Evolutionary conservation across 495 filamentous ascomycete species (phyloP).

Genomic region (Daldinia caldariorum): DNA sequence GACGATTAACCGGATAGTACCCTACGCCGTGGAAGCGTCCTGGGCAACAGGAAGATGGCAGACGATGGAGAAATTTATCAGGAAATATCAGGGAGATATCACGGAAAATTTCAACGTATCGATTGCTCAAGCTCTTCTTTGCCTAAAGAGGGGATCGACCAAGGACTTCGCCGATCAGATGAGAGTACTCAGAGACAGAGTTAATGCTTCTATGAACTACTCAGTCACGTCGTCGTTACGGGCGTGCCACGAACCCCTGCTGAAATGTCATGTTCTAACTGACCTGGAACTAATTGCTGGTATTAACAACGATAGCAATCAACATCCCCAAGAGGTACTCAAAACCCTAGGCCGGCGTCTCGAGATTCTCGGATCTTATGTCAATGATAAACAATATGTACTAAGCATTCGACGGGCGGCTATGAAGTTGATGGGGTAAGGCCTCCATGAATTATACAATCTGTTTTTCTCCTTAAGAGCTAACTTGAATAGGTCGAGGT

Average conservation of each 20-base stretch:
- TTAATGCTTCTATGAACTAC: constrained; percentile 76
- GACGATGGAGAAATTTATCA: constrained; percentile 74
- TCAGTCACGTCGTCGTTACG: constrained; percentile 81
- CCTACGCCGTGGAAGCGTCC: constrained; percentile 87
- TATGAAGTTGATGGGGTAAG: constrained; percentile 77
- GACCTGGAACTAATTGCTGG: constrained; percentile 85
- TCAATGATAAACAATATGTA: constrained; percentile 91
- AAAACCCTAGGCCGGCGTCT: constrained; percentile 76
- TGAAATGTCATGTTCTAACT: constrained; percentile 84
- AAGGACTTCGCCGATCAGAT: constrained; percentile 68
- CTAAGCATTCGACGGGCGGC: constrained; percentile 86
- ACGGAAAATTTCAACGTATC: constrained; percentile 83
- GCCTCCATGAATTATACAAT: constrained; percentile 37
- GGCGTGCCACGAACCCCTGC: constrained; percentile 80
- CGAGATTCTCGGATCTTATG: constrained; percentile 84
- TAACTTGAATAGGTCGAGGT: constrained; percentile 56
- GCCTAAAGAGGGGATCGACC: constrained; percentile 64
- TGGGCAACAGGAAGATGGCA: constrained; percentile 89
- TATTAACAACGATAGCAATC: constrained; percentile 48
- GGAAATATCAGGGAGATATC: constrained; percentile 57
- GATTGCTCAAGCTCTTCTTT: constrained; percentile 76
- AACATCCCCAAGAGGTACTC: constrained; percentile 59
- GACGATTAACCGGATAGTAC: constrained; percentile 68
- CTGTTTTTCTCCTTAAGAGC: constrained; percentile 44
- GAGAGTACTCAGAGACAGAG: constrained; percentile 70